These are phyloP conservation scores for Juncus effusus DNA, from an alignment of 176 grass and related monocot genomes.

Conservation along the genomic window DNA sequence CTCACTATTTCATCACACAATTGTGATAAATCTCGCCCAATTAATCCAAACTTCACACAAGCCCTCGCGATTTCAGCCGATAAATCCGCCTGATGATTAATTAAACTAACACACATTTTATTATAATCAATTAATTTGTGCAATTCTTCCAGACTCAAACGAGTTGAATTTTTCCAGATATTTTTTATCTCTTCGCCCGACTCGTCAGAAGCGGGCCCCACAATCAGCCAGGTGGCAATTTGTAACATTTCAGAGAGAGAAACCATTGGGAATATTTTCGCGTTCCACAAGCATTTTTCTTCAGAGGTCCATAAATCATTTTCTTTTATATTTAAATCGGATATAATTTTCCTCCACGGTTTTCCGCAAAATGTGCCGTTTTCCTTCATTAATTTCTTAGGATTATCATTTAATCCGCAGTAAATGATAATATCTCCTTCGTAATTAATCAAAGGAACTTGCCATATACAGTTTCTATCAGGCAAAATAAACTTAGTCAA, in stretches of 20 bases:
- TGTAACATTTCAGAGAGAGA: constrained; percentile 67
- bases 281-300: constrained; percentile 87
- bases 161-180: constrained; percentile 59
- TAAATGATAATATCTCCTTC: constrained; percentile 52
- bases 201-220: constrained; percentile 40
- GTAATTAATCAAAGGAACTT: constrained; percentile 76
- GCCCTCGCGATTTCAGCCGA: constrained; percentile 59
- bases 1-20: constrained; percentile 69
- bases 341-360: constrained; percentile 72
- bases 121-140: constrained; percentile 65
- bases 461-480: constrained; percentile 84
- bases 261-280: constrained; percentile 65
- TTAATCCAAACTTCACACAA: constrained; percentile 70
- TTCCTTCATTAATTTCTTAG: constrained; percentile 51
- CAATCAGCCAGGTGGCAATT: constrained; percentile 65
- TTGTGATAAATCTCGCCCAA: constrained; percentile 69
- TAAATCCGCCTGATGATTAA: constrained; percentile 64
- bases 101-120: constrained; percentile 53
- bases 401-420: constrained; percentile 86
- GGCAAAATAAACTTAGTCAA: constrained; percentile 53
- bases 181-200: constrained; percentile 34
- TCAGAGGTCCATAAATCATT: constrained; percentile 63
- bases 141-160: constrained; percentile 83
- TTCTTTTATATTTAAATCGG: constrained; percentile 64
- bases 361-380: constrained; percentile 85